Percentiles rank a stretch among this genome's conserved stretches.
phyloP scores from a whole-genome alignment of 2,329 filamentous ascomycete genomes.

The Knufia fluminis region DNA sequence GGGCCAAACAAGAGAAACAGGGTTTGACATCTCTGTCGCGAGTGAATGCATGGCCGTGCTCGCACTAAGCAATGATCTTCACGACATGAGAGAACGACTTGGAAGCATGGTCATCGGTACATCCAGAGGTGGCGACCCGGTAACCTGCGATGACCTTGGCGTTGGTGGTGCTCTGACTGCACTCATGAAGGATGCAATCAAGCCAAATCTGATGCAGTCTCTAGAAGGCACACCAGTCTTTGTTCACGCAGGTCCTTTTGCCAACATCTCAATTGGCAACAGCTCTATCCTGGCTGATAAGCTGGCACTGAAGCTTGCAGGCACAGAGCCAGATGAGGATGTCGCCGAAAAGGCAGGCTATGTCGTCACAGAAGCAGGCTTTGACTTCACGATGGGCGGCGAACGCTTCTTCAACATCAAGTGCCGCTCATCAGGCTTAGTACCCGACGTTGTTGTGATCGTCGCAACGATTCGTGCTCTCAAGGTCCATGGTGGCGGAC shows the following conservation, averaged over 20 bases:
- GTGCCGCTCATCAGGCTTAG: conserved; percentile 85
- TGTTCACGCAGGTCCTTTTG: conserved; percentile 93
- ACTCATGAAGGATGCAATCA: conserved; percentile 96
- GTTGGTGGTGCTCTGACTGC: conserved; percentile 85
- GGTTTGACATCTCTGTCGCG: conserved; percentile 95
- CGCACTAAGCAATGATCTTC: conserved; percentile 76
- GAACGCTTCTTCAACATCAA: conserved; percentile 99
- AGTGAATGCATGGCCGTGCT: conserved; percentile 98
- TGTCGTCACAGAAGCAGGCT: conserved; percentile 92
- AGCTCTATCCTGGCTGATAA: conserved; percentile 93
- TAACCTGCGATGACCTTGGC: conserved; percentile 93
- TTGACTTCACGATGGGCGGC: conserved; percentile 99
- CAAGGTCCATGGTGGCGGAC: conserved; percentile 93
- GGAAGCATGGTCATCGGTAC: conserved; percentile 93
- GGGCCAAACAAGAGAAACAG: conserved; percentile 76
- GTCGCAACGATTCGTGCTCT: conserved; percentile 92
- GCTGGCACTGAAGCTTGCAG: conserved; percentile 88
- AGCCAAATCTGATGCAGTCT: conserved; percentile 98
- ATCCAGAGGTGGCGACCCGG: conserved; percentile 73
- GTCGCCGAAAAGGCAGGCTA: conserved; percentile 76
- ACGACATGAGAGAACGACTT: conserved; percentile 84
- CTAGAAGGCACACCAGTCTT: conserved; percentile 95
- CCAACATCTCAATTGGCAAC: conserved; percentile 96
- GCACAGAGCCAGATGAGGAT: conserved; percentile 86
- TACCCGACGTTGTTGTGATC: conserved; percentile 87